Percentiles rank a stretch among this genome's conserved stretches.
These are phyloP conservation scores for Sporisorium reilianum DNA, from an alignment of 1,284 basidiomycete genomes.

Conservation along the genomic window DNA sequence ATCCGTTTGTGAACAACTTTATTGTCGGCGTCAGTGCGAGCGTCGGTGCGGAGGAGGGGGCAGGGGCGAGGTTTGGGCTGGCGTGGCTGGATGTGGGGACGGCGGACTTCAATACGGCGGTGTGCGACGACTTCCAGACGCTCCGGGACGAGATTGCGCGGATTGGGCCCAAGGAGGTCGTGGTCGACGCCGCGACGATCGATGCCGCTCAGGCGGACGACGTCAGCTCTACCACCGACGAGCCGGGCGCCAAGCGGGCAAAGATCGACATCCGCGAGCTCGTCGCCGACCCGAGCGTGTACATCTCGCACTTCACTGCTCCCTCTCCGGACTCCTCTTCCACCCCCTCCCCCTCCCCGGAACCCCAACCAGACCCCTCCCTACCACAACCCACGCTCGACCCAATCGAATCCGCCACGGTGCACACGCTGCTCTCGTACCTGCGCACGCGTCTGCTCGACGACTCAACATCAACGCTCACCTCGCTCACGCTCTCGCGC, in stretches of 20 bases:
- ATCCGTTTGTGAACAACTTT: conserved; percentile 66
- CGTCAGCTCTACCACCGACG: neutral
- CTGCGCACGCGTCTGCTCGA: conserved; percentile 62
- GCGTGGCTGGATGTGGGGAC: conserved; percentile 69
- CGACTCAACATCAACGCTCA: conserved; percentile 19
- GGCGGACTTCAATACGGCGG: conserved; percentile 60
- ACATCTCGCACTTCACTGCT: conserved; percentile 38
- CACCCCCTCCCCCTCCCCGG: neutral
- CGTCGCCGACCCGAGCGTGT: conserved; percentile 30
- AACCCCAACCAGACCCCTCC: neutral
- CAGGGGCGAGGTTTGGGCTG: conserved; percentile 44
- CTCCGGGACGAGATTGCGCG: conserved; percentile 65
- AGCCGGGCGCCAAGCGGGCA: neutral
- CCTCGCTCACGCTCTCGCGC: conserved; percentile 15
- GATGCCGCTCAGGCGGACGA: conserved; percentile 7
- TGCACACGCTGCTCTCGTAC: conserved; percentile 55
- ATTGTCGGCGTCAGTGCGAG: conserved; percentile 49
- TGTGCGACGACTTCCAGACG: conserved; percentile 46
- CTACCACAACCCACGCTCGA: conserved; percentile 3
- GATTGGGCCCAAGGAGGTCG: conserved; percentile 60
- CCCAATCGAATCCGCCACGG: conserved; percentile 44
- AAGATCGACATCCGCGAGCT: conserved; percentile 30
- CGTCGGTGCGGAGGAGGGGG: neutral
- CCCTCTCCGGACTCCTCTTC: neutral
- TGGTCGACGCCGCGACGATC: conserved; percentile 38